A percentile compares a stretch with the other conserved stretches of the same genome.
These are phyloP conservation scores for Helotiales sp. DNA, from an alignment of 2,329 filamentous ascomycete genomes.

Conservation along the genomic window DNA sequence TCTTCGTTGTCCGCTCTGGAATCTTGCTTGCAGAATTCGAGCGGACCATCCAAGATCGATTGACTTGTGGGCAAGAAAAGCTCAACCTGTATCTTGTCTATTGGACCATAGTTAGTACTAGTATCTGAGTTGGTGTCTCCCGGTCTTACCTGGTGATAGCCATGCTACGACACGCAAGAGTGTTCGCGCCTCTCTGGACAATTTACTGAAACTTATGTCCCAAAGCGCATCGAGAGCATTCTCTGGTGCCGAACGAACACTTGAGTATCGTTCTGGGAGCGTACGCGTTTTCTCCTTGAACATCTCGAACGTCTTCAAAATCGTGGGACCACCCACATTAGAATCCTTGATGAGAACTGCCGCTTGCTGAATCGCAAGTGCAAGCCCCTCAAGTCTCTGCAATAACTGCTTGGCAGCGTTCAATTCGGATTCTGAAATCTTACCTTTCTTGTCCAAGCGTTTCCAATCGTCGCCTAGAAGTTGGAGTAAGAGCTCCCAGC, in stretches of 20 bases:
- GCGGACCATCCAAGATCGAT: slow-evolving; percentile 18
- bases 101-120: neutral
- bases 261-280: slow-evolving; percentile 13
- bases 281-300: slow-evolving; percentile 15
- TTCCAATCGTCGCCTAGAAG: slow-evolving; percentile 24
- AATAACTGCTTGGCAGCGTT: slow-evolving; percentile 17
- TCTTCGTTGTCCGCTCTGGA: slow-evolving; percentile 7
- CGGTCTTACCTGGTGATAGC: slow-evolving; percentile 17
- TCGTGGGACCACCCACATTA: slow-evolving; percentile 12
- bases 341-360: slow-evolving; percentile 14
- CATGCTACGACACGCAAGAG: slow-evolving; percentile 21
- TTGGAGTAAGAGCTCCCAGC: slow-evolving; percentile 24
- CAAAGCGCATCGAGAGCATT: slow-evolving; percentile 20
- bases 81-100: slow-evolving; percentile 23
- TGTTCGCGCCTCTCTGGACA: slow-evolving; percentile 11
- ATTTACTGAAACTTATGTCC: slow-evolving; percentile 20
- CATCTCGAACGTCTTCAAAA: slow-evolving; percentile 10
- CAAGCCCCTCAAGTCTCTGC: slow-evolving; percentile 16
- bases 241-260: slow-evolving; percentile 8
- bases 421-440: slow-evolving; percentile 14
- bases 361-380: slow-evolving; percentile 21
- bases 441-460: slow-evolving; percentile 14
- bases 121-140: neutral
- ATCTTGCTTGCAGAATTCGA: slow-evolving; percentile 24
- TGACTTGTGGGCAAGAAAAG: slow-evolving; percentile 25